Evolutionary conservation across 2,329 filamentous ascomycete genomes (phyloP).

Genomic region (Helotiales sp.): DNA sequence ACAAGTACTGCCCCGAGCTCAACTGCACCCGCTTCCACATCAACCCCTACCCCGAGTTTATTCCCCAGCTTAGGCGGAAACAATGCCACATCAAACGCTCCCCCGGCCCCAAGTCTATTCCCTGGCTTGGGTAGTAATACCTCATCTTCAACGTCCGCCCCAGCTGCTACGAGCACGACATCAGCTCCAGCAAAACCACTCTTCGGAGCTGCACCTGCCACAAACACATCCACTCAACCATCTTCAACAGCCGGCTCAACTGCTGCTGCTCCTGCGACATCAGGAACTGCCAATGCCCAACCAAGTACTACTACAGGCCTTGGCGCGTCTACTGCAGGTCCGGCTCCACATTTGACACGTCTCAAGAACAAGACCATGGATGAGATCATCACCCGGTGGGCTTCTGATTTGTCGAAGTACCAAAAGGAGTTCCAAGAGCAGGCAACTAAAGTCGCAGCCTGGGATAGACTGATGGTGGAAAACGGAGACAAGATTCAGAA

Average conservation of each 20-base stretch:
- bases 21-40: conserved; percentile 16
- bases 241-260: conserved; percentile 5
- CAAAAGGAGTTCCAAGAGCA: conserved; percentile 95
- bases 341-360: conserved; percentile 80
- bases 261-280: conserved; percentile 24
- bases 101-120: conserved; percentile 35
- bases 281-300: not conserved
- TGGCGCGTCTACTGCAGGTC: conserved; percentile 75
- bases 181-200: conserved; percentile 8
- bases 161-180: conserved; percentile 22
- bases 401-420: conserved; percentile 90
- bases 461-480: conserved; percentile 90
- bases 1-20: conserved; percentile 23
- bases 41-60: conserved; percentile 29
- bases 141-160: conserved; percentile 32
- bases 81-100: conserved; percentile 8
- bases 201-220: conserved; percentile 23
- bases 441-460: conserved; percentile 77
- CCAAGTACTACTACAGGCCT: conserved; percentile 41
- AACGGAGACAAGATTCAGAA: conserved; percentile 96
- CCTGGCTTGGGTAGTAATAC: conserved; percentile 19
- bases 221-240: conserved; percentile 2
- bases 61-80: conserved; percentile 30
- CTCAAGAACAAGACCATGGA: conserved; percentile 99
- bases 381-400: conserved; percentile 96